Base-by-base conservation (phyloP, 2,329 filamentous ascomycete species). In the Mariannaea sp. region DNA sequence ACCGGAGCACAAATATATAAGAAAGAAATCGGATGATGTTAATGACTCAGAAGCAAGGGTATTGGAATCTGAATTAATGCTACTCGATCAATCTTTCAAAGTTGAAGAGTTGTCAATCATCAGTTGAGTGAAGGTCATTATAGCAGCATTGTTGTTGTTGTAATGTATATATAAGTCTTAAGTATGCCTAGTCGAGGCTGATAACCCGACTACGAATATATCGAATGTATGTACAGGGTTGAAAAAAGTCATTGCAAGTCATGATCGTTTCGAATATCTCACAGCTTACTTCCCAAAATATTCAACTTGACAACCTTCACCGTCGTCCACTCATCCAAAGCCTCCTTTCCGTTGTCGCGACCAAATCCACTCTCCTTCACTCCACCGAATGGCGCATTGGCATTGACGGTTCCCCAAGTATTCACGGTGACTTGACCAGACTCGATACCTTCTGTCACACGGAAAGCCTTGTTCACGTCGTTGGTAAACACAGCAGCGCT, bases 401-500 rank as follows among this genome's bases (percentile, higher is more conserved):
- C 60, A 36, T 60, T 60, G 5, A 65, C 40, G 14, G 57, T 59
- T 14, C 66, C 67, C 56, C 65, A 66, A 0, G 59, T 58, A 62
- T 87, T 86, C 24, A 86, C 80, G 42, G 83, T 85, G 1, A 89
- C 79, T 83, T 88, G 87, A 4, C 86, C 86, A 0, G 85, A 80
- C 58, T 88, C 82, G 32, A 89, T 49, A 17, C 46, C n/a, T 2
- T 63, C 60, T 1, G 60, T 52, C 2, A 63, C 57, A 1, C 59
- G 51, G 6, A 39, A 45, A 3, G 51, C 51, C 39, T 41, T 56
- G 10, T 46, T 56, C n/a, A 83, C 72, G 59, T 83, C 75, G 53
- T 77, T 71, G 0, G 81, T 84, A 57, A 84, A 85, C 3, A 86
- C 70, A 0, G 80, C 77, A 5, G 77, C 76, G 3, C 77, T 79